Base-by-base conservation (phyloP, 1,284 basidiomycete species). In the Tilletia walkeri region DNA sequence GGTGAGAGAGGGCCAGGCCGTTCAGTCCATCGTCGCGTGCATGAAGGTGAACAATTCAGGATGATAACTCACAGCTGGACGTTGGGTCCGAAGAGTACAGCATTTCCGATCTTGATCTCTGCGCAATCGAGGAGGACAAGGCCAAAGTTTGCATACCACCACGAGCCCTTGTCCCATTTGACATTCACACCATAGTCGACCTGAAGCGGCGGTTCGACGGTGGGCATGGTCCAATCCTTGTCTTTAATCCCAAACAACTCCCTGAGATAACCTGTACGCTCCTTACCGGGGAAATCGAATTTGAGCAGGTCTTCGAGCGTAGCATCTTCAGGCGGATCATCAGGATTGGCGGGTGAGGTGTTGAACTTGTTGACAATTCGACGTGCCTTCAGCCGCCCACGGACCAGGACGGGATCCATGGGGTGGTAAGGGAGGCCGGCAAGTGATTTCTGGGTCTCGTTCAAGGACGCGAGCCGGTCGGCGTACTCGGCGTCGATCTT, bases 21-120 rank as follows among this genome's bases (percentile, higher is more conserved):
- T n/a, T 38, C 49, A 30, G 36, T 50, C 14, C 41, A 45, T 7
- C 41, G 6, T 45, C 14, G 9, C 3, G 3, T 14, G 24, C 6
- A 14, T 9, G 38, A 10, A 36, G 66, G n/a, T 2, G 4, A 53
- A 18, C 50, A 1, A 18, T 53, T n/a, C 12, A 20, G n/a, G n/a
- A n/a, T 65, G 61, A 41, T n/a, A 16, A 7, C 61, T 65, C 49
- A 66, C 65, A 56, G 20, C 34, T 56, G 54, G 78, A 30, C 38
- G 74, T 85, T 84, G 16, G 85, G 82, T 0, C 85, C 85, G 59
- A 85, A 76, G 73, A 85, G 81, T 0, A 83, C 84, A 12, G 84
- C 77, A 50, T 76, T 70, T 5, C 85, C 85, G 49, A 86, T 83
- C 10, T 63, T 73, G 72, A 86, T 84, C 81, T 73, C 12, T 36